Evolutionary conservation across 345 rosid species (phyloP), one percentile per base, ranked within the genome.

Genomic region (Lepidium didymum): DNA sequence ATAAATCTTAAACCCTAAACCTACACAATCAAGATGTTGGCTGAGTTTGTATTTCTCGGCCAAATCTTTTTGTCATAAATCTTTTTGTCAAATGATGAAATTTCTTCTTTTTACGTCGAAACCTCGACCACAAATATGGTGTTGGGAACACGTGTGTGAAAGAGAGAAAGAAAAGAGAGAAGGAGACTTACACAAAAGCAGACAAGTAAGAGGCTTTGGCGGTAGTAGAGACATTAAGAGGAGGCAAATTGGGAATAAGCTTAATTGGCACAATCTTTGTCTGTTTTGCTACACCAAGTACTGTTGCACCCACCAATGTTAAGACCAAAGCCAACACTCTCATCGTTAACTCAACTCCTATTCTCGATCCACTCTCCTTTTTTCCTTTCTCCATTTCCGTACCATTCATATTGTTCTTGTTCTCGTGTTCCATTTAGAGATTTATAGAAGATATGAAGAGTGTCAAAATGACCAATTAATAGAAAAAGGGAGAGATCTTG

Each of bases 181-280:
- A 0, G 0, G 0, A 42, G 46, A 8, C 91, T 78, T 80, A 90
- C 95, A 76, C 77, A 44, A 86, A 84, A 42, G 92, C 88, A 50
- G 96, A 83, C 54, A 84, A 58, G 77, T 87, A 72, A 50, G 54
- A 71, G 76, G 86, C 78, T 76, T 78, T 83, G 53, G 96, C 94
- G 11, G 70, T 36, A 11, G 73, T 80, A 38, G 91, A 61, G 63
- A 87, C 51, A 51, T 77, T 7, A 2, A 90, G 42, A n/a, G 88
- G 77, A 45, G 96, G 92, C 41, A 90, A 33, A 54, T 33, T 43
- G 1, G 76, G 75, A 21, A 81, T 8, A 49, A 90, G 1, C 67
- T 77, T 58, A 3, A 90, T 1, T 0, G 88, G 68, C 10, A 84
- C 79, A 36, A 74, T 21, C 59, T 67, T 79, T 11, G 77, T 82